Base-by-base conservation (phyloP, 2,329 filamentous ascomycete species). In the Arthrobotrys iridis region DNA sequence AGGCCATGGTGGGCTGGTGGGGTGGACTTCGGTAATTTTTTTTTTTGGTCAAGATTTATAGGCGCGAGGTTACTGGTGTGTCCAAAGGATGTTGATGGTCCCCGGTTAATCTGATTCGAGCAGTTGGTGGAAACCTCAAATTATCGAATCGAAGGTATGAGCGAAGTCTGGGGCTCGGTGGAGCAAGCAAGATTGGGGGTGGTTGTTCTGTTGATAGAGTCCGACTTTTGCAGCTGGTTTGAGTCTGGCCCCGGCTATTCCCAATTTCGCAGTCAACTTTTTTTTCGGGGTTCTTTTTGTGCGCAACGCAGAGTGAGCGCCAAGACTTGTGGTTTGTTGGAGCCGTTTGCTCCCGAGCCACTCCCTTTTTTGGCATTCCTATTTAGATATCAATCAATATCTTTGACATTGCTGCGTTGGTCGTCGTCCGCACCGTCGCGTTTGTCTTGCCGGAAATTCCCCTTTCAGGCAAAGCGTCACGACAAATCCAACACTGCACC, bases 1-100 rank as follows among this genome's bases (percentile, higher is more conserved):
- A 67, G 50, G 78, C 78, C 78, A 79, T 86, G 79, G 22, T 67
- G 70, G 70, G 70, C 50, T 63, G 46, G 57, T 63, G 57, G 68
- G 59, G 52, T 64, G 50, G 20, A 33, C 7, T 10, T n/a, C 10
- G 22, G 33, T 57, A 11, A n/a, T n/a, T n/a, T n/a, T n/a, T n/a
- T n/a, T n/a, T n/a, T n/a, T n/a, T n/a, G n/a, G n/a, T 30, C 11
- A 48, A 37, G 11, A 18, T 55, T 8, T 40, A 33, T 13, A n/a
- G 52, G 58, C 40, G 45, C 18, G 35, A 70, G 35, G 15, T 58
- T 40, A 24, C 15, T 20, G 7, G 15, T 40, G 40, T 2, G 20
- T 22, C 37, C 30, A 26, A 11, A 35, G 24, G 20, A 45, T 10
- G 24, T 22, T 4, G 35, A 43, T n/a, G 22, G 35, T 18, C 2